Evolutionary conservation across 768 basidiomycete species (phyloP), one percentile per base, ranked within the genome.

Genomic region (Pisolithus microcarpus): DNA sequence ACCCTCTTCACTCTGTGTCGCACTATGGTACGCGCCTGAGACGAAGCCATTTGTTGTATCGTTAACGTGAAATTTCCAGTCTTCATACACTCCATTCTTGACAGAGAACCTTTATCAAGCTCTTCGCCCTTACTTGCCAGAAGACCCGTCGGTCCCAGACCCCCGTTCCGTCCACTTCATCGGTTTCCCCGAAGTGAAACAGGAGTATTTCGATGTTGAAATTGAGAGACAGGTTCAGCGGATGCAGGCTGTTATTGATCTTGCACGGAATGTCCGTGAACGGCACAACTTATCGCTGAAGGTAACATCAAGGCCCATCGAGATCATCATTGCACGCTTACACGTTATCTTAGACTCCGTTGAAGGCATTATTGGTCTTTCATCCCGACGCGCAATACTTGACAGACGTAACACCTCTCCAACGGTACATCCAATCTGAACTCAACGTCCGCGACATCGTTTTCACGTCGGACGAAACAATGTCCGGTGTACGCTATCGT

Each of bases 81-180:
- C 95, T 1, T 94, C 96, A 7, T 99, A 96, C 70, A 97, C 94
- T 8, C 96, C 96, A 0, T 98, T 97, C 81, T 74, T 98, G 65
- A 94, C 93, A 7, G 96, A 99, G 70, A 96, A 85, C 69, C 75
- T 98, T 53, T 98, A 97, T 68, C 96, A 98, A 65, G 82, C 89
- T 31, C 76, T 98, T 38, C 81, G 84, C 43, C 73, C 73, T n/a
- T 95, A 81, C 73, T 87, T 95, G 56, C 91, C 92, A 0, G 81
- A 82, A 53, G 79, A 89, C 57, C 77, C 82, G 18, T 65, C 72
- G 24, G 77, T 77, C 16, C 80, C 79, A 2, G 96, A 98, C 60
- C 78, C 85, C 6, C 87, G 96, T 52, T 98, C 96, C 3, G 73
- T 99, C 56, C 96, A 99, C 71, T 99, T 98, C 78, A 66, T 98